Evolutionary conservation across 495 filamentous ascomycete genomes (phyloP), one percentile per base, ranked within the genome.

Genomic region (Aspergillus steynii): DNA sequence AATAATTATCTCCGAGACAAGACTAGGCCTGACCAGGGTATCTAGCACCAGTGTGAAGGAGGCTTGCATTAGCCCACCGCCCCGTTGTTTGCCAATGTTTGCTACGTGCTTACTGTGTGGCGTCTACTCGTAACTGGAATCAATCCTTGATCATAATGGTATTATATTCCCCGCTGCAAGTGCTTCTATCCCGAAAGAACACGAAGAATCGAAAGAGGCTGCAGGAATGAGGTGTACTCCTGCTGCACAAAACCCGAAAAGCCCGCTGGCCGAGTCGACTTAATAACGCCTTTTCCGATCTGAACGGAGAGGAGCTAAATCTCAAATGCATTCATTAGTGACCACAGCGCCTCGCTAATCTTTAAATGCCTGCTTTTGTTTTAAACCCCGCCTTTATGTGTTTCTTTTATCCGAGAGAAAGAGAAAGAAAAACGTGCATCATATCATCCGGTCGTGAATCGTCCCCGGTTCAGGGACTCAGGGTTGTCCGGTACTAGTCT

Each of bases 401-500:
- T 42, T 15, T 12, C 9, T 12, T 14, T 42, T 15, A 10, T 12
- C 4, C 1, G 12, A 14, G 37, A 37, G 14, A 8, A 1, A 8
- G 14, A 1, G 12, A 42, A 14, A 14, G 37, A 32, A 32, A 32
- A 4, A 32, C 31, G 31, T 49, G 46, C 46, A 15, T 42, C 15
- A 42, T 55, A 26, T 15, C 53, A 20, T 55, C 4, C 29, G 20
- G 20, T n/a, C 2, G 15, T 10, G 10, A 20, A 20, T 20, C 20
- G 20, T 20, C 20, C 20, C 20, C 20, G 20, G 20, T 20, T 20
- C 20, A 20, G 20, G 20, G 20, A 20, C 20, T 20, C 20, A 20
- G 31, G 31, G 7, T 56, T 47, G 27, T 7, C 57, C 63, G 45
- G 62, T 50, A n/a, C 60, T 70, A 20, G 86, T 91, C 79, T 92